A percentile compares a stretch with the other conserved stretches of the same genome.
phyloP scores from a whole-genome alignment of 495 filamentous ascomycete genomes.

The Chaetomium cochliodes region DNA sequence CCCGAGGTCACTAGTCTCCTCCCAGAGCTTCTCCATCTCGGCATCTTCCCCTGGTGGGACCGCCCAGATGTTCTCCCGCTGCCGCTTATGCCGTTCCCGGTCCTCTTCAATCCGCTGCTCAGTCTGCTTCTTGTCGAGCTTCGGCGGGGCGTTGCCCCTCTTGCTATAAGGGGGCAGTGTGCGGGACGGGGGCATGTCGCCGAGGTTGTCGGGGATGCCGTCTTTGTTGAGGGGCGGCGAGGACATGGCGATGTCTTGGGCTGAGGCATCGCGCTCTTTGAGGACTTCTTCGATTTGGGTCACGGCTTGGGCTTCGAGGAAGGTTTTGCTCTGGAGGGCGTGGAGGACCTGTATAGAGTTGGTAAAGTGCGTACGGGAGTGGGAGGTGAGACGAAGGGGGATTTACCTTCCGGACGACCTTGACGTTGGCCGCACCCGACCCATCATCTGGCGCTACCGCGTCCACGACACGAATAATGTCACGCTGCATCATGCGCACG shows the following conservation, averaged over 20 bases:
- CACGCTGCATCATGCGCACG: constrained; percentile 88
- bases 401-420: constrained; percentile 74
- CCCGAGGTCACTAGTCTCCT: constrained; percentile 74
- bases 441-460: constrained; percentile 85
- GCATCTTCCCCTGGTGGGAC: constrained; percentile 66
- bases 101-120: constrained; percentile 98
- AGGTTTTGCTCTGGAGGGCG: constrained; percentile 62
- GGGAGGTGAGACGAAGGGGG: background rate
- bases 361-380: background rate
- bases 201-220: constrained; percentile 19
- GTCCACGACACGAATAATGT: constrained; percentile 86
- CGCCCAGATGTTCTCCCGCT: constrained; percentile 87
- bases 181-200: constrained; percentile 34
- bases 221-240: constrained; percentile 41
- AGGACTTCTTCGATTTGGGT: constrained; percentile 76
- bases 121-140: constrained; percentile 78
- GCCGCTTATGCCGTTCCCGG: constrained; percentile 86
- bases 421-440: constrained; percentile 88
- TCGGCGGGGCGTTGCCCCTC: constrained; percentile 26
- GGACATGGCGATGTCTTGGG: constrained; percentile 38
- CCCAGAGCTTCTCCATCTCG: constrained; percentile 63
- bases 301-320: constrained; percentile 67
- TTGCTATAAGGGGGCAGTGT: constrained; percentile 33
- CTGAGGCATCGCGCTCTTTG: constrained; percentile 63
- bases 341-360: constrained; percentile 56